phyloP scores from a whole-genome alignment of 768 basidiomycete species.

The Phanerodontia chrysosporium region DNA sequence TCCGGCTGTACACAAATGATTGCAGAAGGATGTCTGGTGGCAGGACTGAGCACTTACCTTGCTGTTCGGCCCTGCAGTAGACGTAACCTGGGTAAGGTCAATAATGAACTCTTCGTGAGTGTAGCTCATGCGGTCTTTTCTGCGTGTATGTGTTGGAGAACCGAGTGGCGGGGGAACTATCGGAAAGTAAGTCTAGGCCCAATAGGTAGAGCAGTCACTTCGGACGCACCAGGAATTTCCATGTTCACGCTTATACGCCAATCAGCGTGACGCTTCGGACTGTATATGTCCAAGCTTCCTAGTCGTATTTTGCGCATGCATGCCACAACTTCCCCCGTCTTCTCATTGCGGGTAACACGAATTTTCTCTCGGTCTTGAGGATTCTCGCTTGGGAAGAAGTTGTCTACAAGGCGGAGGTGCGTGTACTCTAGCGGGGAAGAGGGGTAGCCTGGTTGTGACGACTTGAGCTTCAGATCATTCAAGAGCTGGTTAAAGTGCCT shows the following conservation, averaged over 20 bases:
- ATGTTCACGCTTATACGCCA: conserved; percentile 91
- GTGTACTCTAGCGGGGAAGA: conserved; percentile 64
- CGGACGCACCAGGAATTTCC: conserved; percentile 77
- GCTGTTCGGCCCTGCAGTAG: conserved; percentile 41
- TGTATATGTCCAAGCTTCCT: conserved; percentile 83
- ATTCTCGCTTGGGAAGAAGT: conserved; percentile 56
- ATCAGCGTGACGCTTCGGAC: conserved; percentile 79
- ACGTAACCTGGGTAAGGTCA: conserved; percentile 90
- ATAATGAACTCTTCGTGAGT: conserved; percentile 89
- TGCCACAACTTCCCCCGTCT: conserved; percentile 60
- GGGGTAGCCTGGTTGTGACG: conserved; percentile 46
- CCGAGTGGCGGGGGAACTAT: conserved; percentile 69
- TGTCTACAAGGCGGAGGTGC: conserved; percentile 77
- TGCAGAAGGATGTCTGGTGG: background rate
- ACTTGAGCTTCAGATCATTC: conserved; percentile 70
- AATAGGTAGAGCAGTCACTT: background rate
- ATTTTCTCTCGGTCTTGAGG: conserved; percentile 50
- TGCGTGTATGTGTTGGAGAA: conserved; percentile 51
- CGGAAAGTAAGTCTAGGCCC: background rate
- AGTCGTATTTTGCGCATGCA: conserved; percentile 78
- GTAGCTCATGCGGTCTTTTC: conserved; percentile 92
- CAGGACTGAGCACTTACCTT: conserved; percentile 39
- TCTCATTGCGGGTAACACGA: conserved; percentile 82
- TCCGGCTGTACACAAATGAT: conserved; percentile 40
- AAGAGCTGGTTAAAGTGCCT: conserved; percentile 81